These are phyloP conservation scores for Debaryomycetaceae sp. DNA, from an alignment of 1,139 yeast species.

Conservation along the genomic window DNA sequence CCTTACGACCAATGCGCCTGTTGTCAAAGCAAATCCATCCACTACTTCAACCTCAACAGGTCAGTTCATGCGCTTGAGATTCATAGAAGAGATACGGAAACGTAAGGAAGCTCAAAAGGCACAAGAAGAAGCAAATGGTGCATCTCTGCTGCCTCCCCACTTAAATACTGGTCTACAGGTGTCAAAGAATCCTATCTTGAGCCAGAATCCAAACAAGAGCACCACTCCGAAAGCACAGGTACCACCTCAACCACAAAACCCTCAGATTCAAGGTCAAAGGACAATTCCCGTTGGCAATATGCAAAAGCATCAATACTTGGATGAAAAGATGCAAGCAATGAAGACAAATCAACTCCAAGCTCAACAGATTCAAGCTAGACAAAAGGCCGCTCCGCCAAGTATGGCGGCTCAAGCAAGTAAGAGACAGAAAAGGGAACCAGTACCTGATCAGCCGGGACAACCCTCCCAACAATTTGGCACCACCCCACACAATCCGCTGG, in stretches of 20 bases:
- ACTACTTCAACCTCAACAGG: constrained; percentile 28
- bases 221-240: constrained; percentile 7
- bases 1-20: constrained; percentile 14
- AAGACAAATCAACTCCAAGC: constrained; percentile 5
- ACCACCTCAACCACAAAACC: constrained; percentile 22
- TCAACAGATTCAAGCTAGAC: constrained; percentile 11
- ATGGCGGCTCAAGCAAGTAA: constrained; percentile 5
- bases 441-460: constrained; percentile 5
- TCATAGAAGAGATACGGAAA: constrained; percentile 46
- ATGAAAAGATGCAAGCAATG: constrained; percentile 3
- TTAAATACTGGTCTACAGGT: constrained; percentile 3
- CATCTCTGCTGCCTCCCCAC: constrained; percentile 8
- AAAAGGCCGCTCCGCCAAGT: constrained; percentile 9
- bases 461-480: constrained; percentile 7
- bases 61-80: constrained; percentile 47
- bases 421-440: constrained; percentile 7
- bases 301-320: constrained; percentile 5
- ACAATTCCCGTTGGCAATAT: constrained; percentile 1
- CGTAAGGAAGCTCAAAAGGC: constrained; percentile 43
- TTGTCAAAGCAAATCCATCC: constrained; percentile 16
- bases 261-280: constrained; percentile 8
- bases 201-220: constrained; percentile 8
- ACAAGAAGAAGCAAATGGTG: constrained; percentile 38
- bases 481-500: constrained; percentile 6
- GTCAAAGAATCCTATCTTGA: constrained; percentile 8